phyloP scores from a whole-genome alignment of 1,284 basidiomycete genomes.

The Cystobasidium pallidum region DNA sequence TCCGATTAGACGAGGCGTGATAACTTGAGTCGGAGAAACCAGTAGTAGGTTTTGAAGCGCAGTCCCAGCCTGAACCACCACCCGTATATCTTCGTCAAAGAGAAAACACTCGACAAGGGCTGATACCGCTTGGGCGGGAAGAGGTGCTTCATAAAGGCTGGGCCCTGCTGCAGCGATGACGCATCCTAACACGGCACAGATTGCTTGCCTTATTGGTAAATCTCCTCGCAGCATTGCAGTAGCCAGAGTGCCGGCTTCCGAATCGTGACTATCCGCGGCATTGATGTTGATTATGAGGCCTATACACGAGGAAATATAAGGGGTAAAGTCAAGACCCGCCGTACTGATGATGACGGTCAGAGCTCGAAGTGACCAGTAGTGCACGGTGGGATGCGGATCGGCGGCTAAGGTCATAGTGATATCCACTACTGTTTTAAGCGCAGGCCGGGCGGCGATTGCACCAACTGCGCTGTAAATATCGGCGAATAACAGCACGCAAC shows the following conservation, averaged over 20 bases:
- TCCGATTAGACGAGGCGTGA: slow-evolving; percentile 74
- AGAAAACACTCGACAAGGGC: slow-evolving; percentile 85
- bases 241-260: slow-evolving; percentile 78
- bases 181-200: slow-evolving; percentile 89
- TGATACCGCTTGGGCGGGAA: slow-evolving; percentile 78
- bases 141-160: slow-evolving; percentile 84
- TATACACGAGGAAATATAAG: slow-evolving; percentile 83
- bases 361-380: slow-evolving; percentile 88
- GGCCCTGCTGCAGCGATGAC: slow-evolving; percentile 93
- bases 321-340: slow-evolving; percentile 87
- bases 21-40: slow-evolving; percentile 82
- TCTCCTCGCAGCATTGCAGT: slow-evolving; percentile 84
- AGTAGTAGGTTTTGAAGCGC: slow-evolving; percentile 96
- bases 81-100: slow-evolving; percentile 77
- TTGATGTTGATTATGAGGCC: slow-evolving; percentile 91
- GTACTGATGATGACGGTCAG: slow-evolving; percentile 86
- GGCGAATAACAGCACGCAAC: slow-evolving; percentile 92
- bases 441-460: slow-evolving; percentile 86
- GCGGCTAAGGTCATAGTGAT: slow-evolving; percentile 92
- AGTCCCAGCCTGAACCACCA: slow-evolving; percentile 90
- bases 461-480: slow-evolving; percentile 91
- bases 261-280: slow-evolving; percentile 87
- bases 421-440: slow-evolving; percentile 94
- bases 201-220: slow-evolving; percentile 84
- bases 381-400: slow-evolving; percentile 95